Evolutionary conservation across 2,329 filamentous ascomycete species (phyloP).

Genomic region (Pseudogymnoascus sp.): DNA sequence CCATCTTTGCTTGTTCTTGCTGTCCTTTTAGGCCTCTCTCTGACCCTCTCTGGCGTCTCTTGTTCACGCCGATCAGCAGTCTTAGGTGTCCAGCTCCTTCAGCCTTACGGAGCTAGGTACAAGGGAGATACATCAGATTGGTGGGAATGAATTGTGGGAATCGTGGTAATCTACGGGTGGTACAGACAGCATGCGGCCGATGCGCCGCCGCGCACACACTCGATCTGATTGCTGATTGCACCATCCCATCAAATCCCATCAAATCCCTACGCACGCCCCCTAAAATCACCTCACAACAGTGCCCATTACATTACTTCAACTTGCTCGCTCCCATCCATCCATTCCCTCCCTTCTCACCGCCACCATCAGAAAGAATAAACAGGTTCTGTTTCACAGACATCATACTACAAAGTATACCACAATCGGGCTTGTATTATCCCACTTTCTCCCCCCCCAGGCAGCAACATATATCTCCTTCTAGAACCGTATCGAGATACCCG

Average conservation of each 20-base stretch:
- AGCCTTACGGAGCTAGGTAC: not conserved
- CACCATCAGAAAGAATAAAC: not conserved
- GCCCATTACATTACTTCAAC: not conserved
- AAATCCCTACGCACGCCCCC: too few relatives aligned
- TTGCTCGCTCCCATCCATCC: not conserved
- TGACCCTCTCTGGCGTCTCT: too few relatives aligned
- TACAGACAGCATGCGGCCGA: not conserved
- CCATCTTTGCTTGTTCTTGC: not conserved
- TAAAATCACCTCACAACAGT: too few relatives aligned
- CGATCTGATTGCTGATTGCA: not conserved
- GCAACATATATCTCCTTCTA: not conserved
- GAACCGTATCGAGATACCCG: not conserved
- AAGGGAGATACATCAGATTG: not conserved
- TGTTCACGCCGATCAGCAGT: not conserved
- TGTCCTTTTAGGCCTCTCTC: not conserved
- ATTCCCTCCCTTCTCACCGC: not conserved
- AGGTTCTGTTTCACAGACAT: not conserved
- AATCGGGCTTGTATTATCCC: not conserved
- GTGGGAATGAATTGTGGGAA: too few relatives aligned
- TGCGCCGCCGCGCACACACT: not conserved
- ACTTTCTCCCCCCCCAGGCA: not conserved
- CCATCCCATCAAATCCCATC: not conserved
- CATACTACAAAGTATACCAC: not conserved
- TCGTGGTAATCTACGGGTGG: not conserved
- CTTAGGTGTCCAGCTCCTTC: not conserved